Conservation (phyloP, 1,284 basidiomycete genomes). For the Rhodotorula sp. region DNA sequence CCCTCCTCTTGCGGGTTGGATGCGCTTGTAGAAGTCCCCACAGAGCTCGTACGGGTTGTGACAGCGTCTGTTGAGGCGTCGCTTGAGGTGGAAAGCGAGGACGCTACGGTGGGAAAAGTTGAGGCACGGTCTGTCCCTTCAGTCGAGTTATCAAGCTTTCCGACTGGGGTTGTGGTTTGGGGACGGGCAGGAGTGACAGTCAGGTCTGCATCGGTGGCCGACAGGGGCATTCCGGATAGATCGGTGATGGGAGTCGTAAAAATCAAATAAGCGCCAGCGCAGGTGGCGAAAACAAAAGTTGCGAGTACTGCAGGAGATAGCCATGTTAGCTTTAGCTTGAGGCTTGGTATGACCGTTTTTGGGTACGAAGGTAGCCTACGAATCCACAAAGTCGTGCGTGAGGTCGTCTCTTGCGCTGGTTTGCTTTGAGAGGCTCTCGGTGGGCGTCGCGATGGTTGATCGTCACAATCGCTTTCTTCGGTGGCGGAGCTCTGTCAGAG, state of each 20-base stretch:
- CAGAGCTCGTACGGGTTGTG: not conserved
- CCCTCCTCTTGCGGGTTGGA: not conserved
- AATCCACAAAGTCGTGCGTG: no score
- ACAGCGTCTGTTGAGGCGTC: accelerated
- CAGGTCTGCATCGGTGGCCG: no score
- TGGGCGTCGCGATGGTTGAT: no score
- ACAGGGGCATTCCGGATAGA: not conserved
- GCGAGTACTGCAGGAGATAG: not conserved
- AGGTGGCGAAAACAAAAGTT: not conserved
- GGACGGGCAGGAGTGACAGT: not conserved
- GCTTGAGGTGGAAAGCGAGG: not conserved
- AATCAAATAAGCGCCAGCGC: not conserved
- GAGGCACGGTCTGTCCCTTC: no score
- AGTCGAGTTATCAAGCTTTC: no score
- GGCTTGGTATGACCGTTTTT: no score
- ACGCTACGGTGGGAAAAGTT: no score
- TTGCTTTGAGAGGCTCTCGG: no score
- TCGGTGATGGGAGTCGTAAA: not conserved
- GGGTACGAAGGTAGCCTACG: not conserved
- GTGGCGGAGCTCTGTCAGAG: no score
- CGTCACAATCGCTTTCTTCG: no score
- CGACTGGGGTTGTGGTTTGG: not conserved
- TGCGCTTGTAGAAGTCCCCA: not conserved
- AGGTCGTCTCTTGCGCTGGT: no score
- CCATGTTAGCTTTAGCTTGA: no score